Conservation (phyloP, 345 rosid species). For the Hibiscus syriacus region DNA sequence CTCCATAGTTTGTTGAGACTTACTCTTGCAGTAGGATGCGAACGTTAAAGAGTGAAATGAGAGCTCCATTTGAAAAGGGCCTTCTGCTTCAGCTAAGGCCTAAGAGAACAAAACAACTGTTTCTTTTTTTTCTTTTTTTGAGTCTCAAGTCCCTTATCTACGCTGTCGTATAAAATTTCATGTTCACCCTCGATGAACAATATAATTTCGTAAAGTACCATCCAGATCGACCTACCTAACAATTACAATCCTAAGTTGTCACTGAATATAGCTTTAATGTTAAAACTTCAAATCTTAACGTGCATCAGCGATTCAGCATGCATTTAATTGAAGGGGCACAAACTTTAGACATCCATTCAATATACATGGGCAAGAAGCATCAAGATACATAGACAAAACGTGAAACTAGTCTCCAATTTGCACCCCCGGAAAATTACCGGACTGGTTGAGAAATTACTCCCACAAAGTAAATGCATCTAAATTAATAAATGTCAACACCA, state of each 20-base stretch:
- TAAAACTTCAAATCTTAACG: background rate
- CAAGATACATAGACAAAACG: conserved; percentile 4
- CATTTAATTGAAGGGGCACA: conserved; percentile 4
- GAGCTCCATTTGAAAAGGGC: conserved; percentile 24
- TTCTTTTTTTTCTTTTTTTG: too few species aligned
- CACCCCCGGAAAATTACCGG: background rate
- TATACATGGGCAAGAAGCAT: background rate
- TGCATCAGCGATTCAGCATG: too few species aligned
- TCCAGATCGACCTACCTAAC: background rate
- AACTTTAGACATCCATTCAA: background rate
- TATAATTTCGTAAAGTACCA: conserved; percentile 1
- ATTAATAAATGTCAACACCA: background rate
- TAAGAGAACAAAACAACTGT: background rate
- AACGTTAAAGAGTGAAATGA: conserved; percentile 19
- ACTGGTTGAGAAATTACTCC: conserved; percentile 5
- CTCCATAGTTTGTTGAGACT: conserved; percentile 5
- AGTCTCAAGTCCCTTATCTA: conserved; percentile 20
- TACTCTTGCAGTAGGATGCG: conserved; percentile 21
- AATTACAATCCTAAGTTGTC: too few species aligned
- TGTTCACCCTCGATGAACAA: conserved; percentile 1
- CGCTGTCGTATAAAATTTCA: background rate
- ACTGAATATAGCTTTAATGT: background rate
- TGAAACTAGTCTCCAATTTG: conserved; percentile 4
- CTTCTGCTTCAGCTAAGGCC: background rate
- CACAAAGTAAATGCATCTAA: background rate